Percentiles rank a stretch among this genome's conserved stretches.
Evolutionary conservation across 306 rosid genomes (phyloP).

Genomic region (Alnus rubra): DNA sequence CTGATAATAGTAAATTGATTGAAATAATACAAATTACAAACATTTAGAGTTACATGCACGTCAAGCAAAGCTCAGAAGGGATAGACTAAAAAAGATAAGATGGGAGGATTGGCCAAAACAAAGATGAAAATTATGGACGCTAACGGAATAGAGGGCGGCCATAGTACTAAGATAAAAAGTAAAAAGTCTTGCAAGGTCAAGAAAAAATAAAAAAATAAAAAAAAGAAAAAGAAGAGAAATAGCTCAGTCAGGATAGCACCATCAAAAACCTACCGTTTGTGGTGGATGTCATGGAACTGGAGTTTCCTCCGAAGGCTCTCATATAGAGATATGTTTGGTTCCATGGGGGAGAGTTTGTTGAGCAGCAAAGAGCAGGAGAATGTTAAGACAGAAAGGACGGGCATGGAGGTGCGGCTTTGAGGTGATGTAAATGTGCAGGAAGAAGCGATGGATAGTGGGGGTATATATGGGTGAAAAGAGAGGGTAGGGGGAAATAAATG

Average conservation of each 20-base stretch:
- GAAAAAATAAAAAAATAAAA: constrained; percentile 29
- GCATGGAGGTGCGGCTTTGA: constrained; percentile 17
- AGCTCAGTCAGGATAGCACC: constrained; percentile 84
- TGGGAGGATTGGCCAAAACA: constrained; percentile 21
- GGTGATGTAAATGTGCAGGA: constrained; percentile 48
- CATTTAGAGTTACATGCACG: not conserved
- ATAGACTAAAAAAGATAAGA: constrained; percentile 16
- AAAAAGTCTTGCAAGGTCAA: constrained; percentile 90
- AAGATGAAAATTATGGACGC: fast-evolving
- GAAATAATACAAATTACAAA: not conserved
- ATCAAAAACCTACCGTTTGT: constrained; percentile 3
- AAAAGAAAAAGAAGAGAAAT: fast-evolving
- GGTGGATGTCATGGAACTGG: constrained; percentile 21
- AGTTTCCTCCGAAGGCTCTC: not conserved
- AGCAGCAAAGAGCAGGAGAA: constrained; percentile 26
- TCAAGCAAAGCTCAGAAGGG: constrained; percentile 68
- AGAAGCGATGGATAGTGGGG: constrained; percentile 31
- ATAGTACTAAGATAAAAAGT: fast-evolving
- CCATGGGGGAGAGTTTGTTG: constrained; percentile 30
- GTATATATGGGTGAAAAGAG: constrained; percentile 35
- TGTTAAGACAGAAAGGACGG: constrained; percentile 39
- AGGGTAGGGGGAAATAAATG: constrained; percentile 19
- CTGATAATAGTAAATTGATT: not conserved
- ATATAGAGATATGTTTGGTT: not conserved
- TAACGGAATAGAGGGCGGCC: fast-evolving